Conservation (phyloP, 352 stramenopile genomes). For the Globisporangium parvum region DNA sequence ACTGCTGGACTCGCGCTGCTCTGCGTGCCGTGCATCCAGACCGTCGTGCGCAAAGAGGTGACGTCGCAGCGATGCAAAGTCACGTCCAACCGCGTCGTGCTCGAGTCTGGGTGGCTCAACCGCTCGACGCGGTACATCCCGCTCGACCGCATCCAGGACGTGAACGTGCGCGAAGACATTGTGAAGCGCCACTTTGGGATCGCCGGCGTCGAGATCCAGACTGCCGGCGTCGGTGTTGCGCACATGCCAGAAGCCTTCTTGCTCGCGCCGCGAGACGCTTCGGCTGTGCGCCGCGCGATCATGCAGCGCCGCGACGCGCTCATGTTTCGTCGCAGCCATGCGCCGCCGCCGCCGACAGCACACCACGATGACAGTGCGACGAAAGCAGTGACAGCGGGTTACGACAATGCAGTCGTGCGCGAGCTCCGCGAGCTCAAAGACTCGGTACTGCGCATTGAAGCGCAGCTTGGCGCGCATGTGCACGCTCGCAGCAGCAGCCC, state of each 20-base stretch:
- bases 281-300: slow-evolving; percentile 31
- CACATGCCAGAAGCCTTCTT: slow-evolving; percentile 20
- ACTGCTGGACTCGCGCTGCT: slow-evolving; percentile 7
- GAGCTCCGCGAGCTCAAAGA: slow-evolving; percentile 21
- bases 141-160: slow-evolving; percentile 40
- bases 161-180: slow-evolving; percentile 33
- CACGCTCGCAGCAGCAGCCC: slow-evolving; percentile 2
- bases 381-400: not conserved
- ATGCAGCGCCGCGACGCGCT: slow-evolving; percentile 37
- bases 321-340: slow-evolving; percentile 18
- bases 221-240: slow-evolving; percentile 16
- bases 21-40: slow-evolving; percentile 11
- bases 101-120: slow-evolving; percentile 33
- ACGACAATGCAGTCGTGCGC: slow-evolving; percentile 3
- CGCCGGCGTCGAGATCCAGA: slow-evolving; percentile 37
- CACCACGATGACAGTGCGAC: not conserved
- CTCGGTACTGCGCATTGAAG: slow-evolving; percentile 18
- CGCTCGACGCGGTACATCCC: slow-evolving; percentile 35
- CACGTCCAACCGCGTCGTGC: slow-evolving; percentile 29
- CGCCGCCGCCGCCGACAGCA: not conserved
- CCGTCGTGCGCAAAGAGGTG: slow-evolving; percentile 22
- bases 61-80: slow-evolving; percentile 29
- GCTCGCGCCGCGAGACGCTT: slow-evolving; percentile 27
- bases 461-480: slow-evolving; percentile 1
- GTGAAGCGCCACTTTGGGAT: slow-evolving; percentile 29